These are phyloP conservation scores for Wickerhamomyces hampshirensis DNA, from an alignment of 805 yeast species.

Conservation along the genomic window DNA sequence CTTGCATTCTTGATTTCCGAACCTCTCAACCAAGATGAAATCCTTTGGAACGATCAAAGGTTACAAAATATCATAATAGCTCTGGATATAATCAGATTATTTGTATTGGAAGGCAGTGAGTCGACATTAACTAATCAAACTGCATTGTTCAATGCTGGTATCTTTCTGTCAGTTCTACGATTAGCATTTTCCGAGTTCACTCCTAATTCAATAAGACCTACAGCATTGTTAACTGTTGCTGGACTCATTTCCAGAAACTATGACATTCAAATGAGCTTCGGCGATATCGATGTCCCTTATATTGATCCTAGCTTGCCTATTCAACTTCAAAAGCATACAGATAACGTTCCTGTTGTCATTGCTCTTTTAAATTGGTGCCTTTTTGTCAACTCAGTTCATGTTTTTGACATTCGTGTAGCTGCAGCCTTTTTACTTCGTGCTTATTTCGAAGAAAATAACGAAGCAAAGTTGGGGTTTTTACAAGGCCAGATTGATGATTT, in stretches of 20 bases:
- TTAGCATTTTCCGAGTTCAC: constrained; percentile 65
- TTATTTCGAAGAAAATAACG: constrained; percentile 59
- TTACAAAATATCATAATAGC: constrained; percentile 59
- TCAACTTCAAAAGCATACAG: constrained; percentile 25
- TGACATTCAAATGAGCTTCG: constrained; percentile 63
- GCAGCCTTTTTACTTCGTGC: constrained; percentile 63
- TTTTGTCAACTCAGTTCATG: constrained; percentile 72
- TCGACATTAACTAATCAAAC: constrained; percentile 57
- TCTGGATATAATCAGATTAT: constrained; percentile 66
- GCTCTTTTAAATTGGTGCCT: constrained; percentile 84
- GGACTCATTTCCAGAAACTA: constrained; percentile 67
- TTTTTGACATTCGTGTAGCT: constrained; percentile 76
- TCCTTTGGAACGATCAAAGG: constrained; percentile 77
- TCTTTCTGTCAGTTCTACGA: constrained; percentile 60
- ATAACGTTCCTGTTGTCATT: constrained; percentile 59
- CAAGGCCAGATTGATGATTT: constrained; percentile 50
- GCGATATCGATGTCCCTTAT: constrained; percentile 87
- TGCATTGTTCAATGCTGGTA: constrained; percentile 52
- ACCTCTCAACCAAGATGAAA: constrained; percentile 43
- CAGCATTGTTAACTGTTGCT: constrained; percentile 70
- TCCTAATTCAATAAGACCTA: constrained; percentile 60
- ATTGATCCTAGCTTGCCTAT: constrained; percentile 65
- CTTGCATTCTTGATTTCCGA: constrained; percentile 59
- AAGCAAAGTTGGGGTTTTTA: constrained; percentile 58
- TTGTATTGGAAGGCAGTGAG: constrained; percentile 71